These are phyloP conservation scores for Ceratobasidium sp. DNA, from an alignment of 1,284 basidiomycete genomes.

Conservation along the genomic window DNA sequence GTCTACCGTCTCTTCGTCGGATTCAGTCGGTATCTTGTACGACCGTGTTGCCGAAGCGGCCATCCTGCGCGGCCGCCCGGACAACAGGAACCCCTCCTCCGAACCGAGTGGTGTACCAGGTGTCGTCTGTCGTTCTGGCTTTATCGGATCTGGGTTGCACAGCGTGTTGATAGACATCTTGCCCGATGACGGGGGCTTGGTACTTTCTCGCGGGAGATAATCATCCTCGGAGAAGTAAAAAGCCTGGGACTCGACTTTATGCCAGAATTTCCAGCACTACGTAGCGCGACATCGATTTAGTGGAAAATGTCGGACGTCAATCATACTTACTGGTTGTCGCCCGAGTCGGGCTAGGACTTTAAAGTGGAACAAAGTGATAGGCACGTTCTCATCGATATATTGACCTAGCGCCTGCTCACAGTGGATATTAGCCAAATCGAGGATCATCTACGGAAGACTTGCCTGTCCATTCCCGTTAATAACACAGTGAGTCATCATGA, in stretches of 20 bases:
- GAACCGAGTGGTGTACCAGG: constrained; percentile 42
- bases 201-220: constrained; percentile 29
- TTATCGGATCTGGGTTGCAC: constrained; percentile 53
- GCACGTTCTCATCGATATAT: constrained; percentile 38
- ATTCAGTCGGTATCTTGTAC: constrained; percentile 31
- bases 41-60: constrained; percentile 34
- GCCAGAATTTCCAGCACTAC: constrained; percentile 37
- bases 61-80: constrained; percentile 19
- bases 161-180: constrained; percentile 39
- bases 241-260: constrained; percentile 24
- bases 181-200: constrained; percentile 27
- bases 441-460: neutral
- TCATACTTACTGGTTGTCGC: constrained; percentile 32
- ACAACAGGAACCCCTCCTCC: constrained; percentile 36
- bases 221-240: constrained; percentile 40
- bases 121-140: constrained; percentile 53
- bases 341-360: constrained; percentile 32
- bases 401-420: constrained; percentile 4
- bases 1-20: constrained; percentile 22
- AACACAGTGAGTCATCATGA: constrained; percentile 39
- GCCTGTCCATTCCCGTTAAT: constrained; percentile 34
- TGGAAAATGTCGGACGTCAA: neutral
- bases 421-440: neutral
- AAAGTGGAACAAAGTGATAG: constrained; percentile 38
- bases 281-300: neutral